Percentiles rank a stretch among this genome's conserved stretches.
Evolutionary conservation across 331 rosid genomes (phyloP).

Genomic region (Rosa hybrid): DNA sequence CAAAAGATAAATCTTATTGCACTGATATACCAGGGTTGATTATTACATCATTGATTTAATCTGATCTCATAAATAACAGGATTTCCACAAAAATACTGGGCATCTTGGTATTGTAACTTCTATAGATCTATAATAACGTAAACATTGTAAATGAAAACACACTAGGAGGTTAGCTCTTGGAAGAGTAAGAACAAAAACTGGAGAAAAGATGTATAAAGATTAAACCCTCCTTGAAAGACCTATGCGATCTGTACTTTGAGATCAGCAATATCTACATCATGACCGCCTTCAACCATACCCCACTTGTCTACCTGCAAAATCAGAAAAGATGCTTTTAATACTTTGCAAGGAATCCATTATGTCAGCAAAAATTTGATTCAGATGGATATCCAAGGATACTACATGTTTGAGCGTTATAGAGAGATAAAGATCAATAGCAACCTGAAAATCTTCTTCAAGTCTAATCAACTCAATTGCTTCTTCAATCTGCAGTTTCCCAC

Average conservation of each 20-base stretch:
- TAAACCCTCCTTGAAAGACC: slow-evolving; percentile 66
- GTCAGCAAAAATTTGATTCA: background rate
- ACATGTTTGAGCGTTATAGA: background rate
- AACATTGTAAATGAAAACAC: background rate
- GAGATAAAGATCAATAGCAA: slow-evolving; percentile 20
- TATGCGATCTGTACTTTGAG: slow-evolving; percentile 74
- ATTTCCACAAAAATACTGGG: slow-evolving; percentile 16
- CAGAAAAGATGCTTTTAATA: background rate
- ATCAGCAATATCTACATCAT: slow-evolving; percentile 89
- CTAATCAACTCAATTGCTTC: slow-evolving; percentile 83
- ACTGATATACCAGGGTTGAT: background rate
- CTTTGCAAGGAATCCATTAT: background rate
- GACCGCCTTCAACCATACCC: slow-evolving; percentile 99
- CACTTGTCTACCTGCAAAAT: slow-evolving; percentile 69
- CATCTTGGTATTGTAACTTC: slow-evolving; percentile 19
- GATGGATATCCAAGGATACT: slow-evolving; percentile 5
- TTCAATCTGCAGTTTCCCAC: slow-evolving; percentile 70
- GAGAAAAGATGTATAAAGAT: background rate
- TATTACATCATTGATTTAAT: slow-evolving; percentile 19
- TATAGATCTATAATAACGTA: slow-evolving; percentile 25
- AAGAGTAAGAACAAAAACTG: background rate
- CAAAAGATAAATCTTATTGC: background rate
- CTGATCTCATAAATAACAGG: slow-evolving; percentile 28
- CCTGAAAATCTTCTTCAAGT: slow-evolving; percentile 96
- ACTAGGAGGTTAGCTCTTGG: slow-evolving; percentile 26